Percentiles rank a stretch among this genome's conserved stretches.
phyloP scores from a whole-genome alignment of 768 basidiomycete species.

The Boletus subparvulus region DNA sequence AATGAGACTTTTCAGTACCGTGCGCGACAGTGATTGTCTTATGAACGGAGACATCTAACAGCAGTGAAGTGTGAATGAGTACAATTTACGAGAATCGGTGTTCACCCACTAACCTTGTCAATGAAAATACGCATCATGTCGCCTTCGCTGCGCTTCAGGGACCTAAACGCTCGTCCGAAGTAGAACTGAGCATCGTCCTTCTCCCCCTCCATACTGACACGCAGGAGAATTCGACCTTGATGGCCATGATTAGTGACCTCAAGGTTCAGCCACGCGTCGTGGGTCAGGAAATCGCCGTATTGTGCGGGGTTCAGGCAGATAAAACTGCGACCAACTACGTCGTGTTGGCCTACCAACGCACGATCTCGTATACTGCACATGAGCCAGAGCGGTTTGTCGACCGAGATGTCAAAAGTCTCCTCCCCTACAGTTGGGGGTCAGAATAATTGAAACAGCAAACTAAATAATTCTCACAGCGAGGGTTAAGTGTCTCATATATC shows the following conservation, averaged over 20 bases:
- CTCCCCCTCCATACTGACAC: constrained; percentile 98
- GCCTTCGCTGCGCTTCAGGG: constrained; percentile 85
- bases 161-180: constrained; percentile 94
- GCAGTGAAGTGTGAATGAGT: neutral
- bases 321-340: constrained; percentile 88
- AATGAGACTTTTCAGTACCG: constrained; percentile 72
- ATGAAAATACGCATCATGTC: constrained; percentile 97
- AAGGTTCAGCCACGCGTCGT: constrained; percentile 90
- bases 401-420: constrained; percentile 93
- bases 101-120: constrained; percentile 70
- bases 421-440: constrained; percentile 64
- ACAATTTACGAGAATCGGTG: neutral
- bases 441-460: constrained; percentile 1
- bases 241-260: constrained; percentile 51
- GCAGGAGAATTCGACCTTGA: constrained; percentile 77
- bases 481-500: constrained; percentile 85
- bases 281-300: constrained; percentile 85
- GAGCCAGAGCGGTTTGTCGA: constrained; percentile 92
- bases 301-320: constrained; percentile 87
- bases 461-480: constrained; percentile 70
- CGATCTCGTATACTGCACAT: constrained; percentile 95
- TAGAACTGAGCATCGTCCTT: constrained; percentile 97
- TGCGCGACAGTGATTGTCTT: constrained; percentile 78
- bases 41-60: constrained; percentile 91
- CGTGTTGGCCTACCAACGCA: constrained; percentile 88